These are phyloP conservation scores for Kodamaea plutei DNA, from an alignment of 1,139 yeast species.

Conservation along the genomic window DNA sequence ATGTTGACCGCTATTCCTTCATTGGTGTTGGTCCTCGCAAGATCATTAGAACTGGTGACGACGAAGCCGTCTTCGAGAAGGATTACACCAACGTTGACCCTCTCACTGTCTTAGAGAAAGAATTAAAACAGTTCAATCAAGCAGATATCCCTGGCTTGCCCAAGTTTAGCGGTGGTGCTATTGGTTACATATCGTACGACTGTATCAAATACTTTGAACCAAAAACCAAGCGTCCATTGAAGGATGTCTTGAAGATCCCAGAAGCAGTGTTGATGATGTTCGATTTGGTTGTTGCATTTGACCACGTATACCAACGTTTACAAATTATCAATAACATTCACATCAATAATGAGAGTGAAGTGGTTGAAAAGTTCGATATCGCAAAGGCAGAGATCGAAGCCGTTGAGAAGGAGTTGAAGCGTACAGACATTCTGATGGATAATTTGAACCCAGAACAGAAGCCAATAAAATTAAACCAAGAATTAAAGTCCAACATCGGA, in stretches of 20 bases:
- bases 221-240: conserved; percentile 64
- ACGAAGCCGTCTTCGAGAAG: conserved; percentile 28
- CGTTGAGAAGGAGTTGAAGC: conserved; percentile 49
- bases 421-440: conserved; percentile 29
- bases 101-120: conserved; percentile 64
- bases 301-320: conserved; percentile 88
- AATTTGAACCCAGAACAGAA: conserved; percentile 54
- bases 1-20: conserved; percentile 84
- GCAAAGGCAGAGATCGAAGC: conserved; percentile 57
- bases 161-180: conserved; percentile 87
- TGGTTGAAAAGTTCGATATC: conserved; percentile 47
- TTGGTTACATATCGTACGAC: conserved; percentile 93
- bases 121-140: conserved; percentile 59
- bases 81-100: conserved; percentile 63
- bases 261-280: conserved; percentile 90
- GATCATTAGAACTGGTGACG: conserved; percentile 73
- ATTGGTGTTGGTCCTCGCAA: conserved; percentile 84
- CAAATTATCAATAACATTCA: conserved; percentile 82
- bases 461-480: conserved; percentile 60
- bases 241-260: conserved; percentile 79
- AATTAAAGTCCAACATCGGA: conserved; percentile 84
- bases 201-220: conserved; percentile 97
- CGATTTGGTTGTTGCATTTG: conserved; percentile 86
- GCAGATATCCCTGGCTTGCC: conserved; percentile 82
- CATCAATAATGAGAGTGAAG: conserved; percentile 35